A percentile compares a stretch with the other conserved stretches of the same genome.
phyloP scores from a whole-genome alignment of 768 basidiomycete species.

The Suillus discolor region DNA sequence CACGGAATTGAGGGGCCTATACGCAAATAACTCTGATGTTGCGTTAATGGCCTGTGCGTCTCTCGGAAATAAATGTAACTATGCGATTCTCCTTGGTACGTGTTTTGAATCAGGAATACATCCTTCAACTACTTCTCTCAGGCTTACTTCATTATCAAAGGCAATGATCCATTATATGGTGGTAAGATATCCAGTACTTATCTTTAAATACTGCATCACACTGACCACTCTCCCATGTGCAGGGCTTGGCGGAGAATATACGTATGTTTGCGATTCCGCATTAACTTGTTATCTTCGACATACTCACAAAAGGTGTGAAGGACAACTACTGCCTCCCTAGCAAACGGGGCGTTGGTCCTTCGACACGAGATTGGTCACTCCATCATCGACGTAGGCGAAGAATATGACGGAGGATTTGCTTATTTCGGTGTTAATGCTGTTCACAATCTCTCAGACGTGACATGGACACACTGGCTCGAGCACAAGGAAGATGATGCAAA shows the following conservation, averaged over 20 bases:
- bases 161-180: slow-evolving; percentile 79
- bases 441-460: slow-evolving; percentile 44
- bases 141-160: slow-evolving; percentile 33
- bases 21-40: slow-evolving; percentile 66
- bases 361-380: slow-evolving; percentile 84
- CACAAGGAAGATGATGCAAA: slow-evolving; percentile 21
- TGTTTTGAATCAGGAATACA: background rate
- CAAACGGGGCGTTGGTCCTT: slow-evolving; percentile 75
- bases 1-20: slow-evolving; percentile 74
- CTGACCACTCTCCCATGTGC: background rate
- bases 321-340: slow-evolving; percentile 71
- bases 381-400: slow-evolving; percentile 77
- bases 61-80: slow-evolving; percentile 67
- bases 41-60: slow-evolving; percentile 70
- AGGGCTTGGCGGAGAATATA: slow-evolving; percentile 81
- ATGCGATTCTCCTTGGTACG: slow-evolving; percentile 73
- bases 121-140: background rate
- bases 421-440: slow-evolving; percentile 74
- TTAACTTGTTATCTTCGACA: background rate
- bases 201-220: background rate
- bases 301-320: slow-evolving; percentile 35
- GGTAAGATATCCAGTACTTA: slow-evolving; percentile 42
- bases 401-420: slow-evolving; percentile 77
- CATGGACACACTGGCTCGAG: slow-evolving; percentile 77
- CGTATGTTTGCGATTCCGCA: slow-evolving; percentile 47